Conservation (phyloP, 1,284 basidiomycete genomes). For the Meripilus lineatus region DNA sequence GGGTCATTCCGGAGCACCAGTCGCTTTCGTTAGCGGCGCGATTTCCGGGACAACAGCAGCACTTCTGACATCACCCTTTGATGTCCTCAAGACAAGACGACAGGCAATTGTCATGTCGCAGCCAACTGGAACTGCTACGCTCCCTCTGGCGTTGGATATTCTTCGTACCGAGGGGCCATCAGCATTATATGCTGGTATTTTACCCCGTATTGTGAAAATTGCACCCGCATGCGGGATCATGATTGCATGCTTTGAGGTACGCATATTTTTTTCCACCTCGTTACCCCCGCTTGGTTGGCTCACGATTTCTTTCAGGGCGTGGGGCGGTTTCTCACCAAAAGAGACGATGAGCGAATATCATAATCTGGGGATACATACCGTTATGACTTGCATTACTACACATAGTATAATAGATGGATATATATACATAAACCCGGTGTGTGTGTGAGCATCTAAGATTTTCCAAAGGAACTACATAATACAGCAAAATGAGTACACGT, state of each 20-base stretch:
- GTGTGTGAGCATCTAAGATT: too few species aligned
- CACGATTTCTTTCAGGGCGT: constrained; percentile 10
- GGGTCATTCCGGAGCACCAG: constrained; percentile 59
- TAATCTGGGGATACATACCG: constrained; percentile 1
- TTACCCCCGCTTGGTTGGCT: neutral
- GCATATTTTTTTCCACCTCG: constrained; percentile 20
- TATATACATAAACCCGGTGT: neutral
- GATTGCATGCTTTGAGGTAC: constrained; percentile 93
- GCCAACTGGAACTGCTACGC: constrained; percentile 37
- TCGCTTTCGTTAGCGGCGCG: constrained; percentile 83
- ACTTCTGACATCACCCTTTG: constrained; percentile 90
- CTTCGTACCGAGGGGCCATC: constrained; percentile 72
- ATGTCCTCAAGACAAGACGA: constrained; percentile 91
- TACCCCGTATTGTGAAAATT: constrained; percentile 91
- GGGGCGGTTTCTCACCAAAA: constrained; percentile 11
- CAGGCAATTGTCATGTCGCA: constrained; percentile 67
- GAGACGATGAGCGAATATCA: constrained; percentile 9
- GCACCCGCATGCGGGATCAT: constrained; percentile 98
- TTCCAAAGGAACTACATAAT: too few species aligned
- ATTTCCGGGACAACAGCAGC: constrained; percentile 81
- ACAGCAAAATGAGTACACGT: too few species aligned
- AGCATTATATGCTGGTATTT: constrained; percentile 82
- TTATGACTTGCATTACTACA: constrained; percentile 1
- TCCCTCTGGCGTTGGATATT: constrained; percentile 67
- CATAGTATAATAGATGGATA: constrained; percentile 5